Conservation (phyloP, 2,329 filamentous ascomycete genomes). For the Elsinoe batatas region DNA sequence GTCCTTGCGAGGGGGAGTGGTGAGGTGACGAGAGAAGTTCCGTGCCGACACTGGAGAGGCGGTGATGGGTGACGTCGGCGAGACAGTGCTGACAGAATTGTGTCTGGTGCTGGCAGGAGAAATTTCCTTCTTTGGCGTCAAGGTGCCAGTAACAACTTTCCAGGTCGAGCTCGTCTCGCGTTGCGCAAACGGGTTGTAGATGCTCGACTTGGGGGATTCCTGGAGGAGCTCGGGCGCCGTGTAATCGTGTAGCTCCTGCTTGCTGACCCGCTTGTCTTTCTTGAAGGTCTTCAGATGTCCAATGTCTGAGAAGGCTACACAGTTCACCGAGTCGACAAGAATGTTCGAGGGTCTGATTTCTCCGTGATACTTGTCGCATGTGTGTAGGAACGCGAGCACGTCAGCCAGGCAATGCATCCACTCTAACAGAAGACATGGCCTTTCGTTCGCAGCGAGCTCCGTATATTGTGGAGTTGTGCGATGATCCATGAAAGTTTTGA, state of each 20-base stretch:
- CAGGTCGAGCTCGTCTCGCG: not conserved
- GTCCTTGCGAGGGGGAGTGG: not conserved
- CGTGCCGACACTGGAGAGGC: not conserved
- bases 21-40: slow-evolving; percentile 7
- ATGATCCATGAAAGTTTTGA: slow-evolving; percentile 57
- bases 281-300: slow-evolving; percentile 40
- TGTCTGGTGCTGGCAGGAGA: not conserved
- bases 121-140: not conserved
- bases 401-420: slow-evolving; percentile 68
- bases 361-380: slow-evolving; percentile 52
- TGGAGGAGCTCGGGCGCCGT: slow-evolving; percentile 53
- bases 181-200: slow-evolving; percentile 3
- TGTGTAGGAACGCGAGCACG: slow-evolving; percentile 58
- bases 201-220: not conserved
- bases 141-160: not conserved
- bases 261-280: slow-evolving; percentile 45
- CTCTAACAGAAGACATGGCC: slow-evolving; percentile 53
- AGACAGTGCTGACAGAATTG: not conserved
- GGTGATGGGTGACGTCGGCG: not conserved
- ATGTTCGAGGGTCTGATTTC: slow-evolving; percentile 64
- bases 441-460: slow-evolving; percentile 49
- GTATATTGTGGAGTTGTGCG: slow-evolving; percentile 52
- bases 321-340: slow-evolving; percentile 54
- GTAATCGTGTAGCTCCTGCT: slow-evolving; percentile 64
- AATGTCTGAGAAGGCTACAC: slow-evolving; percentile 59